Base-by-base conservation (phyloP, 1,284 basidiomycete species). In the Rhodotorula sp. region DNA sequence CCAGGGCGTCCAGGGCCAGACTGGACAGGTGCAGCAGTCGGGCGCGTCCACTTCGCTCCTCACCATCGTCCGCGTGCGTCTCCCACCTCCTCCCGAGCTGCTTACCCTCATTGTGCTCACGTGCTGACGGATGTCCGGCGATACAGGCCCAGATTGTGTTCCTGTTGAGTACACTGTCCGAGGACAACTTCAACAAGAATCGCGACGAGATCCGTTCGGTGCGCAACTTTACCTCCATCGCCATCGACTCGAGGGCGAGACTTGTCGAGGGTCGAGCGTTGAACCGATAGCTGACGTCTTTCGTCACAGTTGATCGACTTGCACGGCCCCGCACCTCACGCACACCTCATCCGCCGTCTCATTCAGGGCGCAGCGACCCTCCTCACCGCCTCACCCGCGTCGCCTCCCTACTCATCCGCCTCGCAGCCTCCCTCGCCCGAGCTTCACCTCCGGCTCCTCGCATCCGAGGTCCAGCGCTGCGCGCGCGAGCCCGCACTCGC, bases 151-250 rank as follows among this genome's bases (percentile, higher is more conserved):
- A 85, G 76, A 94, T 96, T 80, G 91, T 93, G 76, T 96, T 96
- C 82, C 85, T 95, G 70, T 86, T 97, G 74, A 92, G 91, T 29
- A 95, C 91, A 32, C 86, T 96, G 68, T 92, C 90, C 68, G 94
- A 96, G 82, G 94, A 95, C 77, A 93, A 93, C 81, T 96, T 92
- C 79, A 90, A 92, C 79, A 87, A 90, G 79, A 91, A 94, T 80
- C 88, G 92, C 79, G 83, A 87, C 67, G 93, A 96, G 84, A 94
- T 96, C 77, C 88, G 90, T 79, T 90, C 90, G 70, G 92, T 95
- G 80, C 78, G 90, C 86, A 53, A 61, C 24, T 15, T 47, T 53
- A 17, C 29, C 27, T 54, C 67, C 15, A 8, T 34, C 32, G n/a
- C 39, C 27, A 15, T n/a, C 44, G 9, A n/a, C 47, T 55, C 27